A percentile compares a stretch with the other conserved stretches of the same genome.
Conservation (phyloP, 2,329 filamentous ascomycete genomes). For the Chrysosporium queenslandicum region DNA sequence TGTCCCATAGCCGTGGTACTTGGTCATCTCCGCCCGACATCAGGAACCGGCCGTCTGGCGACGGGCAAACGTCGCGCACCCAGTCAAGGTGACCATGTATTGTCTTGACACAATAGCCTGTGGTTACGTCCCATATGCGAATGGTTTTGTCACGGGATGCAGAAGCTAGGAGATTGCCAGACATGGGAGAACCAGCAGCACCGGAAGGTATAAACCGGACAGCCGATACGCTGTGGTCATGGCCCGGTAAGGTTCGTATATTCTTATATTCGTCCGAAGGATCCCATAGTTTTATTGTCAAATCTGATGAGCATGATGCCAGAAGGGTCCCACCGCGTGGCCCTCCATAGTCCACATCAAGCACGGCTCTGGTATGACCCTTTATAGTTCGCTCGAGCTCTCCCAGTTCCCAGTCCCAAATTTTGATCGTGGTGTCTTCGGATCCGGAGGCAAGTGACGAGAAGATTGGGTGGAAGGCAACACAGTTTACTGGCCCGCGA, state of each 20-base stretch:
- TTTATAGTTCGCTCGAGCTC: slow-evolving; percentile 86
- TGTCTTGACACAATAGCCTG: slow-evolving; percentile 87
- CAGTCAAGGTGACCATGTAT: slow-evolving; percentile 75
- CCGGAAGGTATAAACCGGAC: slow-evolving; percentile 81
- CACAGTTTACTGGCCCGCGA: slow-evolving; percentile 67
- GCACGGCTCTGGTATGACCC: slow-evolving; percentile 77
- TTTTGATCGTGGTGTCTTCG: slow-evolving; percentile 88
- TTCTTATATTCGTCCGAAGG: slow-evolving; percentile 90
- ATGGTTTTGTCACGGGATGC: slow-evolving; percentile 78
- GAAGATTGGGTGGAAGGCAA: slow-evolving; percentile 88
- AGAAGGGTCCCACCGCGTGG: slow-evolving; percentile 69
- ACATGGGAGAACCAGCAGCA: slow-evolving; percentile 64
- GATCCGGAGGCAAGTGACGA: slow-evolving; percentile 82
- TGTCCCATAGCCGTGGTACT: slow-evolving; percentile 75
- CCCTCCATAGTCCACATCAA: slow-evolving; percentile 84
- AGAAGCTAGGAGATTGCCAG: slow-evolving; percentile 74
- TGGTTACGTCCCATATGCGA: slow-evolving; percentile 85
- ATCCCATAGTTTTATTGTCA: slow-evolving; percentile 94
- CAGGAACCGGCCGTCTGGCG: slow-evolving; percentile 71
- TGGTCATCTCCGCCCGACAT: slow-evolving; percentile 75
- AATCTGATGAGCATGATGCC: slow-evolving; percentile 74
- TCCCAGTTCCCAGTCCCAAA: slow-evolving; percentile 94
- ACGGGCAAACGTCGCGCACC: slow-evolving; percentile 81
- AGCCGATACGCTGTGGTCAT: slow-evolving; percentile 84
- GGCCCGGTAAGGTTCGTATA: slow-evolving; percentile 78